Evolutionary conservation across 2,329 filamentous ascomycete species (phyloP).

Genomic region (Trichoderma sp.): DNA sequence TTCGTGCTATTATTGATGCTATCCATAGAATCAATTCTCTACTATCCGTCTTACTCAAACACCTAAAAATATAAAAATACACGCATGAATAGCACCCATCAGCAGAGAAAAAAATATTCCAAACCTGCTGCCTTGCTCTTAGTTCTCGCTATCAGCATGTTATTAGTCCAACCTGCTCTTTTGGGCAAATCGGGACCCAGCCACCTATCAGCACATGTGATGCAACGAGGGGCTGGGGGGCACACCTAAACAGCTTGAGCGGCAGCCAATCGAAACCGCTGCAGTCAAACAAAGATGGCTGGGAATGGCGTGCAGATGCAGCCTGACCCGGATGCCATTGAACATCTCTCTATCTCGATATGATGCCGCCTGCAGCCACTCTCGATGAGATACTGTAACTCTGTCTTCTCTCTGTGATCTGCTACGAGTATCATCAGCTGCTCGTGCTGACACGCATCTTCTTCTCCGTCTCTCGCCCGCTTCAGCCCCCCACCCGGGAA

Average conservation of each 20-base stretch:
- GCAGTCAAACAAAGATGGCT: neutral
- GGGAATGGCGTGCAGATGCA: neutral
- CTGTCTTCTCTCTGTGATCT: neutral
- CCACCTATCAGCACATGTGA: constrained; percentile 15
- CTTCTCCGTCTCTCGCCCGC: neutral
- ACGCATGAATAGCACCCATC: neutral
- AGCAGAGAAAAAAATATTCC: neutral
- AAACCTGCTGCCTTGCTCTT: neutral
- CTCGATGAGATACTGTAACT: neutral
- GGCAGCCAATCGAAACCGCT: neutral
- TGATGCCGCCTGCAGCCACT: neutral
- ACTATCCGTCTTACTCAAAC: neutral
- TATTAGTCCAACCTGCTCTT: neutral
- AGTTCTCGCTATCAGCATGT: neutral
- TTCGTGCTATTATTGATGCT: neutral
- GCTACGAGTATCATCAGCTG: neutral
- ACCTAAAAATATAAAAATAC: neutral
- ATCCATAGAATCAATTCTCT: neutral
- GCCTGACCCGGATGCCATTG: neutral
- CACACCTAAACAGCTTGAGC: neutral
- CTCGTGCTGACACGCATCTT: neutral
- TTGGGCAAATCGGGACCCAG: constrained; percentile 11
- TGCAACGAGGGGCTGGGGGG: neutral
- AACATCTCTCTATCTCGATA: neutral
- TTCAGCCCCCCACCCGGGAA: constrained; percentile 4